A percentile compares a stretch with the other conserved stretches of the same genome.
These are phyloP conservation scores for Rhizopus delemar DNA, from an alignment of 371 early-diverging fungal genomes.

Conservation along the genomic window DNA sequence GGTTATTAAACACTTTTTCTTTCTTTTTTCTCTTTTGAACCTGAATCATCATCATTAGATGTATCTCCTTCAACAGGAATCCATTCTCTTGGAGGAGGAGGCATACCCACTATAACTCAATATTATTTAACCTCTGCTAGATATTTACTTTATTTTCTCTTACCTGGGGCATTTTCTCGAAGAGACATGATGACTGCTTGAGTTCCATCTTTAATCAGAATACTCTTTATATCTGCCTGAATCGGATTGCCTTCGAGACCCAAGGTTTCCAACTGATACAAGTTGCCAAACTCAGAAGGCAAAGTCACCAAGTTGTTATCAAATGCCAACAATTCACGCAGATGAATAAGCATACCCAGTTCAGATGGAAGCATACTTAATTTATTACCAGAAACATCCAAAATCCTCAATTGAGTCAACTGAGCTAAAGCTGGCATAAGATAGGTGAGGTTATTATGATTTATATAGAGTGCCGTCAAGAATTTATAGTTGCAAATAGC, in stretches of 20 bases:
- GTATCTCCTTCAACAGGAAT: conserved; percentile 61
- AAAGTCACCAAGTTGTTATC: conserved; percentile 90
- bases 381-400: conserved; percentile 93
- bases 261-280: conserved; percentile 90
- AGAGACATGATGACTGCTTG: conserved; percentile 85
- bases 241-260: conserved; percentile 98
- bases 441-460: conserved; percentile 87
- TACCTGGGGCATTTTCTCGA: conserved; percentile 90
- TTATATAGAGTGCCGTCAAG: conserved; percentile 89
- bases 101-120: conserved; percentile 63
- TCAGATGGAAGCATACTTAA: conserved; percentile 87
- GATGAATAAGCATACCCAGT: conserved; percentile 80
- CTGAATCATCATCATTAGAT: conserved; percentile 30
- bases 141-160: not conserved
- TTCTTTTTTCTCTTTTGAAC: conserved; percentile 13
- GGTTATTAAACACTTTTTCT: conserved; percentile 3
- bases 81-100: conserved; percentile 95
- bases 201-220: conserved; percentile 89
- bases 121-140: not conserved
- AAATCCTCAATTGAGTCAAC: conserved; percentile 63
- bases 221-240: conserved; percentile 75
- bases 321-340: conserved; percentile 88
- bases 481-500: conserved; percentile 80
- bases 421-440: conserved; percentile 75
- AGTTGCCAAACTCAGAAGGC: conserved; percentile 91